Base-by-base conservation (phyloP, 2,329 filamentous ascomycete genomes). In the Trichoderma breve region DNA sequence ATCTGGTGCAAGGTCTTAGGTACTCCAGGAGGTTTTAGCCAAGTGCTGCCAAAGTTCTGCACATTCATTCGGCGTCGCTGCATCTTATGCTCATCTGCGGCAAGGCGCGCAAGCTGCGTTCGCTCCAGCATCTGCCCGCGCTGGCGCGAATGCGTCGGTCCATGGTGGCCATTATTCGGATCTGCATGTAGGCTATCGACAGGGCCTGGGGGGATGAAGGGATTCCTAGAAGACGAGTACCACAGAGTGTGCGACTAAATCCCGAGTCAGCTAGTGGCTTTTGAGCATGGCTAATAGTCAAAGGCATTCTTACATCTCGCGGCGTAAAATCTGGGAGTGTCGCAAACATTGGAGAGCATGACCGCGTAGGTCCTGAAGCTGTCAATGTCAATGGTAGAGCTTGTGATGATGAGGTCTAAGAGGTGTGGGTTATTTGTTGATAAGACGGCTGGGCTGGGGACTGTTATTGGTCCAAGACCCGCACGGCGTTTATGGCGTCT, bases 1-100 rank as follows among this genome's bases (percentile, higher is more conserved):
- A 94, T 89, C 74, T 97, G 94, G 79, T 97, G 91, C 73, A 97
- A 89, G 1, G 95, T 97, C 85, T 98, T 99, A 71, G 90, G 81
- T 70, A 97, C 87, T 8, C 95, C 96, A 0, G 94, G 94, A 0
- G 96, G 96, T 72, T 92, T 93, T 71, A 99, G 91, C 96, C 96
- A 99, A 58, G 88, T 89, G 75, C 91, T 92, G 73, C 96, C 96
- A 79, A 97, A 98, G 77, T 94, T 93, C 62, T 92, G 89, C 34
- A 98, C 92, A 75, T 95, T 94, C 62, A 89, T 83, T 78, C 95
- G 94, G 61, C 95, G 93, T 9, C 91, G 88, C 70, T 91, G 88
- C 74, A 97, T 87, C 72, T 90, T 88, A 73, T 90, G 87, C 83
- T 98, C 96, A 79, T 98, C 95, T 55, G 89, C 84, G 30, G 88